A percentile compares a stretch with the other conserved stretches of the same genome.
phyloP scores from a whole-genome alignment of 805 yeast genomes.

The Saccharomycopsis oosterbeekiorum region DNA sequence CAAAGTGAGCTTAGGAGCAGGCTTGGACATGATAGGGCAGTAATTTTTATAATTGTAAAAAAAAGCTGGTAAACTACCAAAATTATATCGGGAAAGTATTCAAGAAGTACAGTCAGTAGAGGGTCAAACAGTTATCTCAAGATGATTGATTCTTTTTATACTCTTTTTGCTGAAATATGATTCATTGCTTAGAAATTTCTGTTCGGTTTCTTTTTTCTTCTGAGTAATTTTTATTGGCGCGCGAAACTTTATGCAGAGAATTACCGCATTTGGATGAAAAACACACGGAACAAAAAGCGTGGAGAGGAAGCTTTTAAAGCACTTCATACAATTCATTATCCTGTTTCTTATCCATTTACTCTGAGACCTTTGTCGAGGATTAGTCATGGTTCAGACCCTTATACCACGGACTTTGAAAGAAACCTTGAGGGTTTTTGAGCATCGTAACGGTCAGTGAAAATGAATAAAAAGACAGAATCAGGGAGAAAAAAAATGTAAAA shows the following conservation, averaged over 20 bases:
- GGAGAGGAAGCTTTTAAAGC: background rate
- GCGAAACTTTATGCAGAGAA: background rate
- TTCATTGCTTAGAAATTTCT: background rate
- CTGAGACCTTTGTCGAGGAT: too few relatives aligned
- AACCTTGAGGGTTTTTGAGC: too few relatives aligned
- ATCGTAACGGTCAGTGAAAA: too few relatives aligned
- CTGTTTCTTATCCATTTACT: background rate
- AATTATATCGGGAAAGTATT: background rate
- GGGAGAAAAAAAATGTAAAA: too few relatives aligned
- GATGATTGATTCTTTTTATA: background rate
- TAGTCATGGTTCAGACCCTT: too few relatives aligned
- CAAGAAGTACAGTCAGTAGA: too few relatives aligned
- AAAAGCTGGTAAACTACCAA: background rate
- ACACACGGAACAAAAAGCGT: background rate
- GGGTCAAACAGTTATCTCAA: too few relatives aligned
- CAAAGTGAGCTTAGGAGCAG: constrained; percentile 31
- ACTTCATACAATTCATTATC: background rate
- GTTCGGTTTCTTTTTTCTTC: background rate
- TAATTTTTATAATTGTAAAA: background rate
- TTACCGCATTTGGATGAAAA: background rate
- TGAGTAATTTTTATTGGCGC: background rate
- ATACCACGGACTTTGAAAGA: too few relatives aligned
- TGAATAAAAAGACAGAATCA: too few relatives aligned
- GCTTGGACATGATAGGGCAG: constrained; percentile 17
- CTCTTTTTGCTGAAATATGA: background rate